These are phyloP conservation scores for Trametes elegans DNA, from an alignment of 768 basidiomycete genomes.

Conservation along the genomic window DNA sequence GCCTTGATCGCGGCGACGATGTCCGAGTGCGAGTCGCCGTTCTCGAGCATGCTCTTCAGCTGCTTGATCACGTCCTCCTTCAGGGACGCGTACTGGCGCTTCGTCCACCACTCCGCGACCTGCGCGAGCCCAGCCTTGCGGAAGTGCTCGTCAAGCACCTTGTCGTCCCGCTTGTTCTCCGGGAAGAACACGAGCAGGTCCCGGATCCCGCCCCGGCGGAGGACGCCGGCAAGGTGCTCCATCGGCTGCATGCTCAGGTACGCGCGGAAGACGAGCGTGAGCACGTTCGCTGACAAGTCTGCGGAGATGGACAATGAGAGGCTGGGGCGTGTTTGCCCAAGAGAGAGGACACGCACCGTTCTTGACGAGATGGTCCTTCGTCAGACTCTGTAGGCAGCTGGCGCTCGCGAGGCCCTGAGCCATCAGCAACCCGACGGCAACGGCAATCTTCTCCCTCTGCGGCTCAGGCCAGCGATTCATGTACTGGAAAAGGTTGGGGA, in stretches of 20 bases:
- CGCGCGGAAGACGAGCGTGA: constrained; percentile 78
- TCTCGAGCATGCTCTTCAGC: constrained; percentile 67
- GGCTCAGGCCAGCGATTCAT: constrained; percentile 77
- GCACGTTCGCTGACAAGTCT: constrained; percentile 77
- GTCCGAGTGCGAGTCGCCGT: constrained; percentile 64
- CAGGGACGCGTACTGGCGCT: constrained; percentile 80
- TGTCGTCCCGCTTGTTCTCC: constrained; percentile 70
- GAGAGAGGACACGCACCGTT: constrained; percentile 58
- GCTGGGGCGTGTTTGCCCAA: not conserved
- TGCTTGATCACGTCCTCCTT: constrained; percentile 74
- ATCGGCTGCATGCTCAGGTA: constrained; percentile 82
- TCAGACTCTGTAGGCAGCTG: constrained; percentile 74
- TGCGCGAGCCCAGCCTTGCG: constrained; percentile 71
- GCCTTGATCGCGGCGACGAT: constrained; percentile 72
- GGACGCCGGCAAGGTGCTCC: constrained; percentile 81
- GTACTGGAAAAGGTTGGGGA: constrained; percentile 86
- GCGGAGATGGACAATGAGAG: not conserved
- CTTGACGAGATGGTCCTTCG: constrained; percentile 94
- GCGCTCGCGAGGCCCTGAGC: constrained; percentile 81
- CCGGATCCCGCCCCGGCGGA: constrained; percentile 83
- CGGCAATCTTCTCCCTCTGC: constrained; percentile 81
- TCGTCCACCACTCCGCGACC: constrained; percentile 93
- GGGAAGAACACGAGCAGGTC: constrained; percentile 90
- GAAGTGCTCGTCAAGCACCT: constrained; percentile 83
- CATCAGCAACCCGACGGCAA: constrained; percentile 79